Base-by-base conservation (phyloP, 352 stramenopile genomes). In the Phytophthora idaei region DNA sequence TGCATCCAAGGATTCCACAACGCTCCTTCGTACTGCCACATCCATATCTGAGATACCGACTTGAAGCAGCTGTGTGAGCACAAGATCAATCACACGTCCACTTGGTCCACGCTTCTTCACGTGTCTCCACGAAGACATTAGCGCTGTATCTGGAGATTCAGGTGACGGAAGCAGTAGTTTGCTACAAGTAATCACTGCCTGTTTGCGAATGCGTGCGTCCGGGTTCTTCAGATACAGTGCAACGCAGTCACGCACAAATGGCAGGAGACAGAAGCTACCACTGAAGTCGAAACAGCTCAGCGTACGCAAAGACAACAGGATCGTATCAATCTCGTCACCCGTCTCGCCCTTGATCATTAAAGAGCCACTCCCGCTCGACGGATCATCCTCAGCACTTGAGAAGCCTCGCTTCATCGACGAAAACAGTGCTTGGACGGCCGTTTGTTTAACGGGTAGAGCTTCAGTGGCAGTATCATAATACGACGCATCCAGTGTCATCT, bases 191-290 rank as follows among this genome's bases (percentile, higher is more conserved):
- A 93, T 74, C 3, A 95, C 88, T 2, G 90, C 88, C 74, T 98
- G 93, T 58, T 97, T 89, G 12, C 97, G 82, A 37, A 99, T 93
- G 39, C 90, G 83, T 17, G 78, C 78, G 29, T 97, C 93, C 5
- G 86, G 78, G 61, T 98, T 95, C 32, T 85, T 90, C 31, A 99
- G 74, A 66, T 99, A 99, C 34, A 92, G 66, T 1, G 90, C 77
- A 36, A 98, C 94, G 31, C 97, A 97, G 67, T 99, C 91, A 17
- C 94, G 85, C 12, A 99, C 90, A 76, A 99, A 99, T 7, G 97
- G 96, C 42, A 99, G 70, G 6, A 99, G 71, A 51, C 92, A 97
- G 48, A 98, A 95, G n/a, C 83, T 94, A 11, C 90, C 86, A 53
- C 89, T 90, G 55, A 98, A 96, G 57, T 92, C 85, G 71, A 99